Evolutionary conservation across 768 basidiomycete genomes (phyloP).

Genomic region (Astraeus odoratus): DNA sequence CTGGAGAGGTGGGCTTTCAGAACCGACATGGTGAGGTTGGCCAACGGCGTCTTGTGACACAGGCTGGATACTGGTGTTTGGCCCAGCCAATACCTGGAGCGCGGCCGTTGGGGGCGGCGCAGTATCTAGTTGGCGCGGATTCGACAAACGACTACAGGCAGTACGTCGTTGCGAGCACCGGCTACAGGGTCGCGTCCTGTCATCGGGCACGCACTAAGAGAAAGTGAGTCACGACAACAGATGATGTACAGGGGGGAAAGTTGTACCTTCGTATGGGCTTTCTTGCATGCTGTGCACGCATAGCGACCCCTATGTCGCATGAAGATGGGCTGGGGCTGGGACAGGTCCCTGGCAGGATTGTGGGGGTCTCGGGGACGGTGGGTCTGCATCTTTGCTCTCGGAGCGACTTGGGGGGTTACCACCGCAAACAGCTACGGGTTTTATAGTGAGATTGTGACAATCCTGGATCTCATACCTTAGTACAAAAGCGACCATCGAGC

Average conservation of each 20-base stretch:
- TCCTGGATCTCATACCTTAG: not conserved
- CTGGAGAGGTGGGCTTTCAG: not conserved
- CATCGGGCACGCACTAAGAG: not conserved
- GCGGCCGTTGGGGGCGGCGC: not conserved
- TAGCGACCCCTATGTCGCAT: not conserved
- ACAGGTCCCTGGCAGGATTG: not conserved
- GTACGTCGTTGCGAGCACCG: not conserved
- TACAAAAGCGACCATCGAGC: not conserved
- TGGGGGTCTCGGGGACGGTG: not conserved
- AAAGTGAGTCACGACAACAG: too few species aligned
- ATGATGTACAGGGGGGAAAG: not conserved
- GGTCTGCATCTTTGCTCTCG: not conserved
- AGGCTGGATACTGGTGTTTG: not conserved
- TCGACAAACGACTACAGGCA: not conserved
- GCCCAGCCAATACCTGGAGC: not conserved
- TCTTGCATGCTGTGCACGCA: not conserved
- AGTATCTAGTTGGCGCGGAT: not conserved
- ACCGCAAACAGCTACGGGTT: not conserved
- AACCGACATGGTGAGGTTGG: not conserved
- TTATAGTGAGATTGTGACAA: not conserved
- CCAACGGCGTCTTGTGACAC: not conserved
- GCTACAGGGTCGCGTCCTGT: not conserved
- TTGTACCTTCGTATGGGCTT: not conserved
- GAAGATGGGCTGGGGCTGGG: not conserved
- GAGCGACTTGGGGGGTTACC: not conserved